These are phyloP conservation scores for Microbotryomycetes sp. DNA, from an alignment of 1,284 basidiomycete genomes.

Conservation along the genomic window DNA sequence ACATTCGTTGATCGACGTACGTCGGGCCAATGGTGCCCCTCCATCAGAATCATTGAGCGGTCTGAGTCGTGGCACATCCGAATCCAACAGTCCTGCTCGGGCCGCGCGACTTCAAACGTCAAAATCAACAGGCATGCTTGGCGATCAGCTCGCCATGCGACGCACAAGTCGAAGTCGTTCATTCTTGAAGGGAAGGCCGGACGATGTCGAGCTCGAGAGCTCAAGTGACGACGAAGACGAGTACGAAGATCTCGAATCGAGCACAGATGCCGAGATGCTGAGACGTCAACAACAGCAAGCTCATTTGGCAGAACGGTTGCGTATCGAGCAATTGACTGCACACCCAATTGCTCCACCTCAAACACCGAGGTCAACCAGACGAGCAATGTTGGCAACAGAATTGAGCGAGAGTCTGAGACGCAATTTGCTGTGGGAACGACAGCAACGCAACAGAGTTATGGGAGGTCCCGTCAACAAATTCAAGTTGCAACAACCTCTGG, in stretches of 20 bases:
- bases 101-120: conserved; percentile 48
- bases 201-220: conserved; percentile 61
- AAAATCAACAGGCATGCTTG: conserved; percentile 59
- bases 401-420: conserved; percentile 74
- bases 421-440: conserved; percentile 76
- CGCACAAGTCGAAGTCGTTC: conserved; percentile 28
- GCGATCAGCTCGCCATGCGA: conserved; percentile 36
- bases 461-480: conserved; percentile 15
- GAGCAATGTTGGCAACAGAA: conserved; percentile 76
- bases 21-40: background rate
- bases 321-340: background rate
- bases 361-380: conserved; percentile 74
- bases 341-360: conserved; percentile 60
- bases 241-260: conserved; percentile 42
- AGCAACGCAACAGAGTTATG: conserved; percentile 29
- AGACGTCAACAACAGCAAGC: background rate
- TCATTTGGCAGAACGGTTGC: background rate
- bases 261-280: conserved; percentile 1
- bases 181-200: conserved; percentile 51
- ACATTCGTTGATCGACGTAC: conserved; percentile 1
- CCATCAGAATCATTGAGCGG: background rate
- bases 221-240: conserved; percentile 54
- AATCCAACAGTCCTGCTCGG: background rate
- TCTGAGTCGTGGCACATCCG: background rate
- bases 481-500: conserved; percentile 10